These are phyloP conservation scores for Raffaelea ambrosiae DNA, from an alignment of 2,329 filamentous ascomycete genomes.

Conservation along the genomic window DNA sequence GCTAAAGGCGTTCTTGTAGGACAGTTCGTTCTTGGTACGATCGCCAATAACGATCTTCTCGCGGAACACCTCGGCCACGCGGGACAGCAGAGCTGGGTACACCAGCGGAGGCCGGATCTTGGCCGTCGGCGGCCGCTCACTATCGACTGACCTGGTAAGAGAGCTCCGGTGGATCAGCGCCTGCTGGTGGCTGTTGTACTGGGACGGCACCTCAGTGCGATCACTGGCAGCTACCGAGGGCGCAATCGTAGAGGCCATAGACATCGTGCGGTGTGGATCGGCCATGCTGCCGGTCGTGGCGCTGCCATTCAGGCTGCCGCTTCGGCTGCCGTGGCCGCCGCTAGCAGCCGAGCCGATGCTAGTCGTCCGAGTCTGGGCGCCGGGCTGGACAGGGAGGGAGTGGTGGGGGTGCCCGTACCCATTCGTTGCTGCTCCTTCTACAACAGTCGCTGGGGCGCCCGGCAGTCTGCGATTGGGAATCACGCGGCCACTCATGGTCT, in stretches of 20 bases:
- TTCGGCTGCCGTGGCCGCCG: background rate
- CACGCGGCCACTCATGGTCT: constrained; percentile 87
- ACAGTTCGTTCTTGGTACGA: constrained; percentile 89
- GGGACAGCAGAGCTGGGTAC: constrained; percentile 88
- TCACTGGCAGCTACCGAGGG: constrained; percentile 55
- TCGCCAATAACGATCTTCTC: constrained; percentile 81
- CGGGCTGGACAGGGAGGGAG: constrained; percentile 24
- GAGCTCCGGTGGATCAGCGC: constrained; percentile 47
- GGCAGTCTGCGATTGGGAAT: constrained; percentile 66
- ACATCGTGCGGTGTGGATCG: constrained; percentile 57
- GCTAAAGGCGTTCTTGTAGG: constrained; percentile 95
- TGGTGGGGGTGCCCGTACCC: constrained; percentile 14
- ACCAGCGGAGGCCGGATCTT: constrained; percentile 73
- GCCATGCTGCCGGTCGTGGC: constrained; percentile 30
- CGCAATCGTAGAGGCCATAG: constrained; percentile 79
- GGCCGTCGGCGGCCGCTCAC: constrained; percentile 48
- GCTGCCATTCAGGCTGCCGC: background rate
- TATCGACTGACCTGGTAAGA: constrained; percentile 42
- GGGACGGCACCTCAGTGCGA: constrained; percentile 25
- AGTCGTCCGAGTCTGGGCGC: constrained; percentile 48
- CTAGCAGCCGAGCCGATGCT: constrained; percentile 9
- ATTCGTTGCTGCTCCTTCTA: constrained; percentile 12
- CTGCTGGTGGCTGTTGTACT: constrained; percentile 11
- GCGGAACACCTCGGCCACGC: constrained; percentile 85
- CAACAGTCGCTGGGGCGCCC: constrained; percentile 16